Base-by-base conservation (phyloP, 768 basidiomycete species). In the Chiua virens region DNA sequence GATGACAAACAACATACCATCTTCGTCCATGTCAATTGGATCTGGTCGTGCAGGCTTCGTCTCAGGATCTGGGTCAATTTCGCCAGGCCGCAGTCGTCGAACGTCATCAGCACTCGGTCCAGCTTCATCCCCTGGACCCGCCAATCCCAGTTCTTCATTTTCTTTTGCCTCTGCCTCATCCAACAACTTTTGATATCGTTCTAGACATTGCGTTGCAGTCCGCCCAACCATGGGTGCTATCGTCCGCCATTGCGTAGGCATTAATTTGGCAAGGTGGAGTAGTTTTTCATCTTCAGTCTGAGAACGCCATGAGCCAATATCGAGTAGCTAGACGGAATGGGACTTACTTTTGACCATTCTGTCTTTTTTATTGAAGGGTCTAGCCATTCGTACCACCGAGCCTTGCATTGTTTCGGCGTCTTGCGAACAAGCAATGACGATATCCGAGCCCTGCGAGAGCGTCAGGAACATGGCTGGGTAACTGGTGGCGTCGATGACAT, bases 21-120 rank as follows among this genome's bases (percentile, higher is more conserved):
- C 97, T 73, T 99, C 97, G 66, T 99, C 97, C 97, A 99, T 99
- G 73, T 99, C 97, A 60, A 98, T 98, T 7, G 97, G 97, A 74
- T 99, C 97, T 6, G 97, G 97, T 23, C 97, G 82, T 11, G 97
- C 97, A 42, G 97, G 93, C 65, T 98, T 95, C 10, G 95, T 97
- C 72, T 99, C 97, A 14, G 97, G 97, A 73, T 99, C 95, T 7
- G 96, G 95, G 70, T 99, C 97, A 52, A 99, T 96, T 73, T 98
- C 97, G 39, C 97, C 97, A 8, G 97, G 93, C 44, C 93, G 79
- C 54, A 99, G 74, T 54, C 85, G 79, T 47, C 96, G 79, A 36
- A 96, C 84, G 57, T 98, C 95, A 49, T 97, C 97, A n/a, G 89
- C 92, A 58, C 88, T 85, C 3, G 96, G 92, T 8, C 86, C 89